These are phyloP conservation scores for Letharia lupina DNA, from an alignment of 495 filamentous ascomycete species.

Conservation along the genomic window DNA sequence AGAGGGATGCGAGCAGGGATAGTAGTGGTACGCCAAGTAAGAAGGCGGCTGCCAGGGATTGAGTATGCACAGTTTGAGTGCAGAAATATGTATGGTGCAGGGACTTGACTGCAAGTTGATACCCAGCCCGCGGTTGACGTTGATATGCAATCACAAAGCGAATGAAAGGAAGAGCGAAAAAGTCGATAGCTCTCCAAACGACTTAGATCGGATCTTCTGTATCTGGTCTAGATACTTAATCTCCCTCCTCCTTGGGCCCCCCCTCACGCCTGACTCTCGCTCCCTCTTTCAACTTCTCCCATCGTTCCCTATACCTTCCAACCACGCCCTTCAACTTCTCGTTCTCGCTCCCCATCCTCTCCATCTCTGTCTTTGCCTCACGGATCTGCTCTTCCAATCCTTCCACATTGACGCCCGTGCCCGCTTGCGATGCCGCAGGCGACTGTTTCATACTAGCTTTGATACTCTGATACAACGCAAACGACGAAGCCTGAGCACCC, in stretches of 20 bases:
- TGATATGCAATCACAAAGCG: background rate
- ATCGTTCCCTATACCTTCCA: slow-evolving; percentile 63
- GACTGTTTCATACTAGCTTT: slow-evolving; percentile 50
- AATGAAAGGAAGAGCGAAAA: background rate
- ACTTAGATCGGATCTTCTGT: background rate
- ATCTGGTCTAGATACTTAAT: background rate
- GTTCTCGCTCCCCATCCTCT: slow-evolving; percentile 46
- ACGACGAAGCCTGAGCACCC: slow-evolving; percentile 67
- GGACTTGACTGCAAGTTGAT: background rate
- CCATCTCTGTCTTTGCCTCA: slow-evolving; percentile 50
- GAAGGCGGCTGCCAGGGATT: slow-evolving; percentile 7
- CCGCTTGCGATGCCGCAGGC: slow-evolving; percentile 27
- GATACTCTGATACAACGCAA: slow-evolving; percentile 73
- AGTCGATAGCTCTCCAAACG: background rate
- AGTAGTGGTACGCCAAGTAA: slow-evolving; percentile 19
- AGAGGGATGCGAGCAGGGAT: slow-evolving; percentile 37
- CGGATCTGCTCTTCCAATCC: slow-evolving; percentile 38
- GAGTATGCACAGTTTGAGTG: background rate
- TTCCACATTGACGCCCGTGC: slow-evolving; percentile 30
- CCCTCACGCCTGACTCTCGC: slow-evolving; percentile 58
- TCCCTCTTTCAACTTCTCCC: slow-evolving; percentile 77
- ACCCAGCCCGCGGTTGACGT: background rate
- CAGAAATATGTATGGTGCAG: background rate
- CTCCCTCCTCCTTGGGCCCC: slow-evolving; percentile 15
- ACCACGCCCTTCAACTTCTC: slow-evolving; percentile 59